Base-by-base conservation (phyloP, 306 rosid species). In the Fragaria nilgerrensis region DNA sequence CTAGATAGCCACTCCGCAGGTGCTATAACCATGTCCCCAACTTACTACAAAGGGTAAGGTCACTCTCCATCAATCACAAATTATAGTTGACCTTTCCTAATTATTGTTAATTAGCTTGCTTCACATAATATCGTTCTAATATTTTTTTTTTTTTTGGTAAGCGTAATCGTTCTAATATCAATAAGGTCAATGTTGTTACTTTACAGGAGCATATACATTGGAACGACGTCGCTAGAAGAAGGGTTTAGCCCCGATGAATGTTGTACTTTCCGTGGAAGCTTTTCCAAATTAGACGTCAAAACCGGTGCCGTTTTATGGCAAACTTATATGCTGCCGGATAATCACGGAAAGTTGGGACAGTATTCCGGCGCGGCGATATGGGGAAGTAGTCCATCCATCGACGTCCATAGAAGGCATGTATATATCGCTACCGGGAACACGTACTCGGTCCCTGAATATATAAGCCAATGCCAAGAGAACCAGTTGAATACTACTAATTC, bases 351-450 rank as follows among this genome's bases (percentile, higher is more conserved):
- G 0, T 44, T 0, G 10, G 88, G 83, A 27, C 74, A 25, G 11
- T 89, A 91, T 59, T 82, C 97, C 0, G 90, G 94, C 39, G 90
- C 94, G 0, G 88, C 91, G 7, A 62, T 91, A 0, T 89, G 92
- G 97, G 94, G 97, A 63, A 89, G 92, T 43, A 91, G 97, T 70
- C 92, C 97, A 19, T 78, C 94, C 61, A 87, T 91, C 41, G 92
- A 91, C 66, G 10, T 48, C 20, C 0, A 1, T 2, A 79, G 94
- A 65, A 87, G 79, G 27, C 84, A 58, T 16, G 85, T 86, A 1
- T 86, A 85, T 20, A 82, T 91, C 49, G 94, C 81, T 34, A 89
- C 94, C 0, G 94, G 97, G 4, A 91, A 89, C 84, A 71, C 86
- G 0, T 91, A 89, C 47, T 72, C 90, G 0, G 90, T 88, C 12